Conservation (phyloP, 768 basidiomycete genomes). For the Austroboletus festivus region DNA sequence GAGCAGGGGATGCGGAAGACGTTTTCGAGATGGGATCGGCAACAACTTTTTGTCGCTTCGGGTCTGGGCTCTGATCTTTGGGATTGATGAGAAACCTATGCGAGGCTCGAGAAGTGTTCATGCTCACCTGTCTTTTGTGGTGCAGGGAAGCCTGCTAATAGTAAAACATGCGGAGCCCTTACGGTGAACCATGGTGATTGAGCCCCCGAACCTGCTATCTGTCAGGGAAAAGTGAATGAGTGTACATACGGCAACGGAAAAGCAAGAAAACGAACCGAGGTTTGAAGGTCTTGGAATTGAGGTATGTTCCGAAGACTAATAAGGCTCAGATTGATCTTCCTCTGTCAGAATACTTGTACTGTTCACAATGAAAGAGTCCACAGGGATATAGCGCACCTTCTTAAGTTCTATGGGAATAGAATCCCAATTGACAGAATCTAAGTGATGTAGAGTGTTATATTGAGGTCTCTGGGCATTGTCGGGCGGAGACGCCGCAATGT, state of each 20-base stretch:
- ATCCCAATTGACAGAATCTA: constrained; percentile 60
- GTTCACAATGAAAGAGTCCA: background rate
- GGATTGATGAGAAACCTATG: constrained; percentile 16
- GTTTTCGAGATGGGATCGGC: constrained; percentile 17
- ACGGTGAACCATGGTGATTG: constrained; percentile 59
- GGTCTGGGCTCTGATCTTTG: constrained; percentile 42
- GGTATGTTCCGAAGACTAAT: constrained; percentile 47
- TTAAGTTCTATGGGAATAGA: constrained; percentile 57
- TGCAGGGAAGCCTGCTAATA: constrained; percentile 47
- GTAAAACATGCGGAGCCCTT: constrained; percentile 42
- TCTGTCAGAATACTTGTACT: constrained; percentile 33
- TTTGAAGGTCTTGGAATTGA: constrained; percentile 50
- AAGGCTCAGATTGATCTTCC: constrained; percentile 55
- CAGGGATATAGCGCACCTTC: constrained; percentile 41
- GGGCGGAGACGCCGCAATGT: constrained; percentile 56
- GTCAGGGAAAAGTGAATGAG: background rate
- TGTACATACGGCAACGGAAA: background rate
- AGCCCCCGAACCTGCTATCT: constrained; percentile 35
- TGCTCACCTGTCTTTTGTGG: constrained; percentile 33
- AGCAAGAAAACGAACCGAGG: constrained; percentile 38
- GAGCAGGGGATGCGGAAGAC: constrained; percentile 19
- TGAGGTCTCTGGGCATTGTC: constrained; percentile 52
- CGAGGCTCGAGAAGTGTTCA: background rate
- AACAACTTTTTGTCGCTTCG: constrained; percentile 38
- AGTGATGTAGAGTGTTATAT: constrained; percentile 46